Percentiles rank a stretch among this genome's conserved stretches.
phyloP scores from a whole-genome alignment of 106 monocot species.

The Dendrobium nobile region DNA sequence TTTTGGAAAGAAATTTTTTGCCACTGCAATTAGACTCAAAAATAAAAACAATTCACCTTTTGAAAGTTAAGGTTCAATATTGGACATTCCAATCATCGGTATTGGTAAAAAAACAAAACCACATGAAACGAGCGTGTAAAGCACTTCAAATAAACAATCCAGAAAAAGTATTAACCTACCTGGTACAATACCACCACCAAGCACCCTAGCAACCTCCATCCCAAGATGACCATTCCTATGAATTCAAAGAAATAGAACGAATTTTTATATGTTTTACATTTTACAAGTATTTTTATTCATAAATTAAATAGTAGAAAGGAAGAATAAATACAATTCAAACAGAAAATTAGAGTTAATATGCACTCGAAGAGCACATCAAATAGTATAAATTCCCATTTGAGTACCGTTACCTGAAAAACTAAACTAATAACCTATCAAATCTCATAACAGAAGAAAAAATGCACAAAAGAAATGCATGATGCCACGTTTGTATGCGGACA shows the following conservation, averaged over 20 bases:
- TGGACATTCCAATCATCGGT: background rate
- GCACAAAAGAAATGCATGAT: background rate
- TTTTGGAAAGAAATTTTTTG: background rate
- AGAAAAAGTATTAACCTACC: conserved; percentile 28
- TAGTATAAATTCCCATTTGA: background rate
- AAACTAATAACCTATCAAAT: background rate
- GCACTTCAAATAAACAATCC: conserved; percentile 2
- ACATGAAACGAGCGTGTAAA: background rate
- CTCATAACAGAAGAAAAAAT: background rate
- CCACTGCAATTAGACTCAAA: background rate
- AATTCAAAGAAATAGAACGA: background rate
- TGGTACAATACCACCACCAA: conserved; percentile 97
- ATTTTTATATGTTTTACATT: background rate
- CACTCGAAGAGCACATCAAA: background rate
- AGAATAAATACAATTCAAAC: background rate
- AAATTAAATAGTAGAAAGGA: background rate
- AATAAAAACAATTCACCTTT: background rate
- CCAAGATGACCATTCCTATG: conserved; percentile 76
- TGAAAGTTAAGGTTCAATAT: background rate
- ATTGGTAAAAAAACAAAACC: background rate
- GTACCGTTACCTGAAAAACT: background rate
- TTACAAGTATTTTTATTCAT: background rate
- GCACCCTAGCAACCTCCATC: conserved; percentile 87
- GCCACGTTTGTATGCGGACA: background rate
- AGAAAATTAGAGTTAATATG: background rate